Base-by-base conservation (phyloP, 495 filamentous ascomycete species). In the Geopyxis carbonaria region DNA sequence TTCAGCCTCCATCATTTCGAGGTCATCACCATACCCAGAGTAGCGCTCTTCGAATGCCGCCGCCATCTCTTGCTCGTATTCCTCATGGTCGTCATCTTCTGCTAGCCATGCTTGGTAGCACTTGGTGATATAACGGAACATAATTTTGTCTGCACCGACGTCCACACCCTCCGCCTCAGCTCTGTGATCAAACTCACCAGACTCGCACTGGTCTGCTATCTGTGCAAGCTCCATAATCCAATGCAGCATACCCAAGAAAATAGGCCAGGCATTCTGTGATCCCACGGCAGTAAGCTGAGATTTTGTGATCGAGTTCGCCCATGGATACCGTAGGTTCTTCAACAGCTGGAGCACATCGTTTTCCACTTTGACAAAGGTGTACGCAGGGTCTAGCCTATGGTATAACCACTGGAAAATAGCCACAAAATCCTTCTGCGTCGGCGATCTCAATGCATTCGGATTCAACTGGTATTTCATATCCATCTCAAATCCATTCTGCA, bases 401-500 rank as follows among this genome's bases (percentile, higher is more conserved):
- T 99, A 99, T 1, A 99, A 68, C 79, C 84, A 99, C 59, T 94
- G 84, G 58, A 99, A 99, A 60, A 95, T 85, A 48, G 68, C 75
- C 53, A 85, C 82, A 61, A 95, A 99, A 57, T 99, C 89, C 54
- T 95, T 99, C 50, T 93, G 84, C 3, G 86, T 95, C n/a, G 89
- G 91, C 25, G 78, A 85, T 34, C 77, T 82, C 51, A 89, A 71
- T 13, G 80, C 78, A 45, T 93, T 93, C 34, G 82, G 75, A 2
- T 78, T 75, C 21, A 99, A 64, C 21, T 75, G 76, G 57, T 94
- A 76, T 53, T 91, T 92, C 78, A 89, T 93, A 45, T 92, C 84
- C 69, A 94, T 74, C 63, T 99, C 89, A 50, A 95, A 99, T 45
- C 89, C 87, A 52, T 89, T 74, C 21, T 80, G 71, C 4, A 83